Evolutionary conservation across 2,329 filamentous ascomycete species (phyloP), one percentile per base, ranked within the genome.

Genomic region (Talaromyces sp.): DNA sequence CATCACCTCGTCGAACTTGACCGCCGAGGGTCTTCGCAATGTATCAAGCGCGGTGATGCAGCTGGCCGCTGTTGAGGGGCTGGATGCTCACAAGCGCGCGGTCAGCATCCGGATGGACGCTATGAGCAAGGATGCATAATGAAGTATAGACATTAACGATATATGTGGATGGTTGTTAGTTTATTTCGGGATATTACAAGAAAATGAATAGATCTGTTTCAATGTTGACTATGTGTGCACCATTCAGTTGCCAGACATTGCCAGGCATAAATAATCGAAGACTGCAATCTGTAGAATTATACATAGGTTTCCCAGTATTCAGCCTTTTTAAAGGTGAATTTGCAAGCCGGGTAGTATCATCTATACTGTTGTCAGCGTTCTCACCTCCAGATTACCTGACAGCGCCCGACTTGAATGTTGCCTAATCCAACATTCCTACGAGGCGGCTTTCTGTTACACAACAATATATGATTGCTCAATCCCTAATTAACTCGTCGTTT

Each of bases 1-100:
- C 81, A 97, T 99, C 70, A 99, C 94, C 41, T 94, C 90, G 78
- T 91, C 92, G 0, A 90, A 96, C 74, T 82, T 99, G 63, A 96
- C 91, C 1, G 85, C 87, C 19, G 84, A 96, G 69, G 94, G 94
- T 24, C 80, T 99, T 63, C 83, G 84, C 67, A 94, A 95, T 69
- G 89, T 99, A 2, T 91, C 93, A 35, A 80, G 81, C 57, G 92
- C 94, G 4, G 94, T 99, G 57, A 97, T 97, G 91, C 89, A 93
- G 75, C 81, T 99, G 54, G 94, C 94, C 26, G 90, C 90, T 70
- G 92, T 97, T 2, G 94, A 99, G 76, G 91, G 95, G 72, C 80
- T 99, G 31, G 93, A 99, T 74, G 94, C 94, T 57, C 94, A 99
- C 80, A 86, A 91, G 71, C 81, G 87, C 63, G 88, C 88, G 14